Conservation (phyloP, 106 monocot species). For the Dendrobium catenatum region DNA sequence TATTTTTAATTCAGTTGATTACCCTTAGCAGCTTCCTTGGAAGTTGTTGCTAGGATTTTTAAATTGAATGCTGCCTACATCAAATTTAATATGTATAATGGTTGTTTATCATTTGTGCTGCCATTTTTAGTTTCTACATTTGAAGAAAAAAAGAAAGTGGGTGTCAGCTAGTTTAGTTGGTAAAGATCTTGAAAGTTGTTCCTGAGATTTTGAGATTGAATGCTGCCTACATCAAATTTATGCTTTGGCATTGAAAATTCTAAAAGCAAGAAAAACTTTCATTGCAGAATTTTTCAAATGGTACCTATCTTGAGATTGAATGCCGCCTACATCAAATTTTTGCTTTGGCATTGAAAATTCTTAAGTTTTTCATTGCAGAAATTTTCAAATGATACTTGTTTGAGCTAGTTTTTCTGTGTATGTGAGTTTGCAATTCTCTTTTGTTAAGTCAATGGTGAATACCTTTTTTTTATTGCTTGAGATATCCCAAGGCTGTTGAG, state of each 20-base stretch:
- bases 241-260: too few species aligned
- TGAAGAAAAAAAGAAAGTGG: not conserved
- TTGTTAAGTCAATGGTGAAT: not conserved
- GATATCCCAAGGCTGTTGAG: not conserved
- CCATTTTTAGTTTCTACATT: not conserved
- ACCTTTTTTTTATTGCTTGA: not conserved
- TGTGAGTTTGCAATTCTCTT: not conserved
- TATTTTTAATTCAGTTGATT: slow-evolving; percentile 1
- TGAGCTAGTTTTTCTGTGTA: not conserved
- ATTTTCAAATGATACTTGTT: not conserved
- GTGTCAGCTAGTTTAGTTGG: too few species aligned
- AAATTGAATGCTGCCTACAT: too few species aligned
- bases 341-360: too few species aligned
- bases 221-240: too few species aligned
- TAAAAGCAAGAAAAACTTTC: too few species aligned
- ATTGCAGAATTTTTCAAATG: too few species aligned
- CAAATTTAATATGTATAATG: not conserved
- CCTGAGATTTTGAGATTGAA: too few species aligned
- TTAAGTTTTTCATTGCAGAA: too few species aligned
- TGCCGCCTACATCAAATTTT: too few species aligned
- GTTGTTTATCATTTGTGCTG: not conserved
- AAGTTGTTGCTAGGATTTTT: too few species aligned
- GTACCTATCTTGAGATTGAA: not conserved
- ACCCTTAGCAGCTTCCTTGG: not conserved
- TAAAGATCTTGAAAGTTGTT: too few species aligned